phyloP scores from a whole-genome alignment of 1,284 basidiomycete genomes.

The Malassezia brasiliensis region DNA sequence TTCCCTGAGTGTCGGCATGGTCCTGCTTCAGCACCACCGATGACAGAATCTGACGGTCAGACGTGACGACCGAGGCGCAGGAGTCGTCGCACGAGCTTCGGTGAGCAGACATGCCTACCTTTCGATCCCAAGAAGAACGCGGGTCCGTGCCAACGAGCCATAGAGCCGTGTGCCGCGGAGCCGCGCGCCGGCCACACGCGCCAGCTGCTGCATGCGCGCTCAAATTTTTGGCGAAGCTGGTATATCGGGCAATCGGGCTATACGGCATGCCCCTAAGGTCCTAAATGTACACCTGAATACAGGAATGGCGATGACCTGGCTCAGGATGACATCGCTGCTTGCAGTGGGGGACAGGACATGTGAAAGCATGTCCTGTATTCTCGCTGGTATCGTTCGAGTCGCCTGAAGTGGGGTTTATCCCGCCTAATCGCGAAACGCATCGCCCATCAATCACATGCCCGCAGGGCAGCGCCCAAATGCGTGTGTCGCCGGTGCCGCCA shows the following conservation, averaged over 20 bases:
- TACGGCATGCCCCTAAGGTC: not conserved
- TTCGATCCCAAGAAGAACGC: conserved; percentile 39
- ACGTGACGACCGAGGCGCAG: conserved; percentile 35
- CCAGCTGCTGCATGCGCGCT: not conserved
- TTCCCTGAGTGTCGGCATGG: conserved; percentile 34
- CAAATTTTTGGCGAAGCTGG: not conserved
- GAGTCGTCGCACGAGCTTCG: conserved; percentile 44
- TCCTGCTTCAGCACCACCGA: conserved; percentile 37
- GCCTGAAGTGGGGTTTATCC: too few relatives aligned
- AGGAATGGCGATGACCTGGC: conserved; percentile 21
- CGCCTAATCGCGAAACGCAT: conserved; percentile 29
- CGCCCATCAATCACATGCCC: conserved; percentile 41
- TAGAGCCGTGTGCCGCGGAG: too few relatives aligned
- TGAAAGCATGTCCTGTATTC: conserved; percentile 9
- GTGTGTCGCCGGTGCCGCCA: conserved; percentile 24
- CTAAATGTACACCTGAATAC: conserved; percentile 18
- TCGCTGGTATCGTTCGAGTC: too few relatives aligned
- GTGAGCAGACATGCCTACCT: conserved; percentile 16
- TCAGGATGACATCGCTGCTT: conserved; percentile 32
- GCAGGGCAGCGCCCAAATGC: conserved; percentile 37
- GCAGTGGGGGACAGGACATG: conserved; percentile 35
- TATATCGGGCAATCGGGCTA: conserved; percentile 1
- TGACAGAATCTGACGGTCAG: conserved; percentile 29
- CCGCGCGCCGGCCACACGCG: too few relatives aligned
- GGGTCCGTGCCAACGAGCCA: not conserved